Percentiles rank a stretch among this genome's conserved stretches.
These are phyloP conservation scores for Durio zibethinus DNA, from an alignment of 345 rosid species.

Conservation along the genomic window DNA sequence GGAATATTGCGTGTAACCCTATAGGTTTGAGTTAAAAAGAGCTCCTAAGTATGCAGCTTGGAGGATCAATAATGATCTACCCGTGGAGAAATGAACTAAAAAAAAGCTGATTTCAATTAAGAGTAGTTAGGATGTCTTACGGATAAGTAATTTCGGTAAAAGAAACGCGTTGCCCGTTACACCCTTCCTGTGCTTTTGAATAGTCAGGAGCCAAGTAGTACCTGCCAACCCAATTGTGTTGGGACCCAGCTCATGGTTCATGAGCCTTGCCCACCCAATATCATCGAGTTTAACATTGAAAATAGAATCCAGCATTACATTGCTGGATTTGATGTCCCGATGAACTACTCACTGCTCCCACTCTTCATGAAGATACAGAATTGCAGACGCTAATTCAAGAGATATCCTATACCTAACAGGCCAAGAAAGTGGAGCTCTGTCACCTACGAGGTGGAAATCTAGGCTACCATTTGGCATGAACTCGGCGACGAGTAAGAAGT, in stretches of 20 bases:
- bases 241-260: slow-evolving; percentile 45
- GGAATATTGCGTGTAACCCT: too few species aligned
- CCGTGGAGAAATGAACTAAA: too few species aligned
- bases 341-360: slow-evolving; percentile 66
- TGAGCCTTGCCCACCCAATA: slow-evolving; percentile 53
- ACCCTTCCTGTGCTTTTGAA: slow-evolving; percentile 34
- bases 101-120: too few species aligned
- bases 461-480: slow-evolving; percentile 69
- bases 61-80: too few species aligned
- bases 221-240: slow-evolving; percentile 47
- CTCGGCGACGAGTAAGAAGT: slow-evolving; percentile 61
- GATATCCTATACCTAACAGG: slow-evolving; percentile 38
- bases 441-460: slow-evolving; percentile 46
- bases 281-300: slow-evolving; percentile 62
- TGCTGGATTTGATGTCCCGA: slow-evolving; percentile 56
- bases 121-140: too few species aligned
- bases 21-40: too few species aligned
- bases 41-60: too few species aligned
- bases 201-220: slow-evolving; percentile 53
- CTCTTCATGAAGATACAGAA: slow-evolving; percentile 55
- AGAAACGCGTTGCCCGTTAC: too few species aligned
- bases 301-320: slow-evolving; percentile 53
- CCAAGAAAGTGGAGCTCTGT: slow-evolving; percentile 37
- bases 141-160: too few species aligned
- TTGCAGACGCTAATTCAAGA: slow-evolving; percentile 43